Evolutionary conservation across 306 rosid species (phyloP), one percentile per base, ranked within the genome.

Genomic region (Leucaena leucocephala): DNA sequence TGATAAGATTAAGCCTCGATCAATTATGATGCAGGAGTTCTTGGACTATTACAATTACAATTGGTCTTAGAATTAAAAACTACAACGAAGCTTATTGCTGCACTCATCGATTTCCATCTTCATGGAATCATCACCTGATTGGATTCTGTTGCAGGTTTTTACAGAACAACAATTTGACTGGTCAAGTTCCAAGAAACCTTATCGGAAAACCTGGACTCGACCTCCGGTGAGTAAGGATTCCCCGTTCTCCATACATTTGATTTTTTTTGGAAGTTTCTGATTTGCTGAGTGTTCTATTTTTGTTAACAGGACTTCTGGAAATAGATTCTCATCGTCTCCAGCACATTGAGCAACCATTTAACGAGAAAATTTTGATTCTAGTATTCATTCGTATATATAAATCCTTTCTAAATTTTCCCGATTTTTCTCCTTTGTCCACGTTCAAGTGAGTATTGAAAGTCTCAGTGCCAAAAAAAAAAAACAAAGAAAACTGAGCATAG

Each of bases 131-230:
- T 27, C 27, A 27, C 72, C 78, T 81, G 83, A 84, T 88, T 62
- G 62, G 19, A 21, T 75, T 46, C 71, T 81, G 13, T 76, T 63
- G 73, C 91, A 96, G 99, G 61, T 91, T 89, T 85, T 80, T 96
- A 76, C 95, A 96, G 68, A 95, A 93, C 84, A 96, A 96, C 81
- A 86, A 90, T 82, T 81, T 96, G 81, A 90, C 96, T 2, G 98
- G 99, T 84, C 86, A 85, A 76, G 80, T 93, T 89, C 99, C 98
- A 10, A 69, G 76, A 74, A 90, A 84, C 83, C 96, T 93, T 68
- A 13, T 43, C 59, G 89, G 83, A 80, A 93, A 90, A 72, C 71
- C 91, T 45, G 92, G 90, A 65, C 68, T 93, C 69, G 45, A 68
- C 63, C 74, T 93, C 74, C 88, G 91, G 99, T 91, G 88, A 79